Evolutionary conservation across 306 rosid genomes (phyloP).

Genomic region (Corylus avellana): DNA sequence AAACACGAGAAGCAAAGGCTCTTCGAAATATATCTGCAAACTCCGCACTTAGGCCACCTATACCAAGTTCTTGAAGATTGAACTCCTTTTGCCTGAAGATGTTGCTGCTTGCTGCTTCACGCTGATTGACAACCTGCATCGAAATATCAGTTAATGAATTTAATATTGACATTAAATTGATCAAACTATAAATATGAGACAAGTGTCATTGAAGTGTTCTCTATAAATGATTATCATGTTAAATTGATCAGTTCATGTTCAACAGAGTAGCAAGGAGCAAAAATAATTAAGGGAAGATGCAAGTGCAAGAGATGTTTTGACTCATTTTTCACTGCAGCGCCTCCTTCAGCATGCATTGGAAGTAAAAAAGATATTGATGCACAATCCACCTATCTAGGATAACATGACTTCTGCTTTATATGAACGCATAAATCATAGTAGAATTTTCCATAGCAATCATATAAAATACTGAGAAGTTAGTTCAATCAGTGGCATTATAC

Average conservation of each 20-base stretch:
- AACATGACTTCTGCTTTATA: background rate
- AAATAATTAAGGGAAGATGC: background rate
- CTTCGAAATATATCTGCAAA: slow-evolving; percentile 98
- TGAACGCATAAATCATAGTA: background rate
- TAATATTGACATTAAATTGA: slow-evolving; percentile 9
- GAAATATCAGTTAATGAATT: slow-evolving; percentile 23
- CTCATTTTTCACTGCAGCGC: background rate
- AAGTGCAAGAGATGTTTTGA: background rate
- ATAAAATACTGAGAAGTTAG: slow-evolving; percentile 14
- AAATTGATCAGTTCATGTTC: slow-evolving; percentile 12
- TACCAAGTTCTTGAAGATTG: slow-evolving; percentile 89
- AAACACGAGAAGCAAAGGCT: slow-evolving; percentile 99
- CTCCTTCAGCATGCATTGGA: background rate
- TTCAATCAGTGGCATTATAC: slow-evolving; percentile 15
- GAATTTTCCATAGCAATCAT: slow-evolving; percentile 4
- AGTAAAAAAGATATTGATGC: background rate
- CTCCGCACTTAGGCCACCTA: slow-evolving; percentile 92
- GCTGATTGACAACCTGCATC: slow-evolving; percentile 84
- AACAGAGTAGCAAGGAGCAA: background rate
- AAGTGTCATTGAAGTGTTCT: slow-evolving; percentile 11
- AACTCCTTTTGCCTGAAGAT: slow-evolving; percentile 92
- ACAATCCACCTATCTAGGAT: background rate
- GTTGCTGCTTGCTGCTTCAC: slow-evolving; percentile 86
- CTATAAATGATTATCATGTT: slow-evolving; percentile 23
- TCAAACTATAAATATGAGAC: slow-evolving; percentile 2